A percentile compares a stretch with the other conserved stretches of the same genome.
phyloP scores from a whole-genome alignment of 2,329 filamentous ascomycete genomes.

The Cercospora nicotianae region DNA sequence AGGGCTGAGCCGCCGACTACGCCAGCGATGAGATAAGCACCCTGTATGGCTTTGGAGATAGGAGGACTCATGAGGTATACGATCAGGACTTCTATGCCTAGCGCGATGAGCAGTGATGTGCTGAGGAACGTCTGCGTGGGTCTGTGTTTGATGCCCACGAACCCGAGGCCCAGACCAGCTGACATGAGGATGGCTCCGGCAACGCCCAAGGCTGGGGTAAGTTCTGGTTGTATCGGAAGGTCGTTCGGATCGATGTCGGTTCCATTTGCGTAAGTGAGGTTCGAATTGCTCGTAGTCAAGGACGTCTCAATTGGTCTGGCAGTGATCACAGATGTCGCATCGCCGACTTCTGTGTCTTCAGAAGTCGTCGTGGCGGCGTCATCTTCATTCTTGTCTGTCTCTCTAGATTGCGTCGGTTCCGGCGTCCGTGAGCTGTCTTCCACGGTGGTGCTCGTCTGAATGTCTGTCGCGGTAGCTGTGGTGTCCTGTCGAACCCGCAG shows the following conservation, averaged over 20 bases:
- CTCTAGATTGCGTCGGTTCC: conserved; percentile 3
- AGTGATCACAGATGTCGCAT: conserved; percentile 21
- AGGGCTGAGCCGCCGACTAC: conserved; percentile 71
- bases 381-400: conserved; percentile 8
- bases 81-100: conserved; percentile 77
- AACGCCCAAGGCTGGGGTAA: conserved; percentile 81
- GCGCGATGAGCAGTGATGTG: conserved; percentile 67
- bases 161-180: conserved; percentile 67
- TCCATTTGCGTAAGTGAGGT: conserved; percentile 13
- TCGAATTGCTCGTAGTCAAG: conserved; percentile 3
- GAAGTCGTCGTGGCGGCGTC: conserved; percentile 1
- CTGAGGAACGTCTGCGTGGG: conserved; percentile 78
- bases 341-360: background rate
- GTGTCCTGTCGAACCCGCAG: conserved; percentile 14
- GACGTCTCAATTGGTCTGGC: conserved; percentile 15
- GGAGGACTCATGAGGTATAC: conserved; percentile 85
- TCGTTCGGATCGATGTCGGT: conserved; percentile 2
- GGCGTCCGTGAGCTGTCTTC: conserved; percentile 7
- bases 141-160: conserved; percentile 80
- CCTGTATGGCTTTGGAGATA: conserved; percentile 73
- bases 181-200: conserved; percentile 74
- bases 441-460: conserved; percentile 1
- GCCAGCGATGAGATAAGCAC: conserved; percentile 79
- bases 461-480: conserved; percentile 8
- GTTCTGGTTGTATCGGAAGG: conserved; percentile 69